Evolutionary conservation across 345 rosid genomes (phyloP).

Genomic region (Anacardium occidentale): DNA sequence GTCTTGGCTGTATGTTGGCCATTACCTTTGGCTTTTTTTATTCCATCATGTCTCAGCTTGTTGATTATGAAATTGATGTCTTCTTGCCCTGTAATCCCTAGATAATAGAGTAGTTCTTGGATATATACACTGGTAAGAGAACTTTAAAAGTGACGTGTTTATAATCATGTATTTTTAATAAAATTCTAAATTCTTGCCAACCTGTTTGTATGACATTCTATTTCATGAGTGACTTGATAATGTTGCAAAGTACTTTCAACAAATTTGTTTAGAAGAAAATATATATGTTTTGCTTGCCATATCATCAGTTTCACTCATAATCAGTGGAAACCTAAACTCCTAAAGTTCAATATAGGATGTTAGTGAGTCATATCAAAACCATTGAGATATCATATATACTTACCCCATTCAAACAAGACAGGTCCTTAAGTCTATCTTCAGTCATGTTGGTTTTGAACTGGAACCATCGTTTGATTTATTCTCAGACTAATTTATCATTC

Average conservation of each 20-base stretch:
- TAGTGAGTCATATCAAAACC: background rate
- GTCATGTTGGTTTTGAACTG: background rate
- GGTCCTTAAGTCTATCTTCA: background rate
- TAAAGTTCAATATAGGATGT: background rate
- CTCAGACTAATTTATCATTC: background rate
- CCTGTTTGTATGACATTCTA: background rate
- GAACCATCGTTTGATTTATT: background rate
- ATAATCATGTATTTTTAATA: background rate
- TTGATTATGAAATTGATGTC: background rate
- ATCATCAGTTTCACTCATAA: background rate
- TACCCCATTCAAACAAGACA: background rate
- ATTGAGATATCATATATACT: background rate
- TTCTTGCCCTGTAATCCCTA: background rate
- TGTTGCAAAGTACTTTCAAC: background rate
- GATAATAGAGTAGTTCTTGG: background rate
- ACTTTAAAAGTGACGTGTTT: background rate
- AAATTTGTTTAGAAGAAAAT: background rate
- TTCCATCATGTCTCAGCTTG: background rate
- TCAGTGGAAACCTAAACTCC: background rate
- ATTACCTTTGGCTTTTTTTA: background rate
- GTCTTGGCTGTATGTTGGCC: conserved; percentile 71
- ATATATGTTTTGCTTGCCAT: too few species aligned
- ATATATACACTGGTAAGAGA: background rate
- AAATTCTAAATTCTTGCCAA: background rate
- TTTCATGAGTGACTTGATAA: background rate